Evolutionary conservation across 495 filamentous ascomycete genomes (phyloP).

Genomic region (Lasiosphaeriaceae sp.): DNA sequence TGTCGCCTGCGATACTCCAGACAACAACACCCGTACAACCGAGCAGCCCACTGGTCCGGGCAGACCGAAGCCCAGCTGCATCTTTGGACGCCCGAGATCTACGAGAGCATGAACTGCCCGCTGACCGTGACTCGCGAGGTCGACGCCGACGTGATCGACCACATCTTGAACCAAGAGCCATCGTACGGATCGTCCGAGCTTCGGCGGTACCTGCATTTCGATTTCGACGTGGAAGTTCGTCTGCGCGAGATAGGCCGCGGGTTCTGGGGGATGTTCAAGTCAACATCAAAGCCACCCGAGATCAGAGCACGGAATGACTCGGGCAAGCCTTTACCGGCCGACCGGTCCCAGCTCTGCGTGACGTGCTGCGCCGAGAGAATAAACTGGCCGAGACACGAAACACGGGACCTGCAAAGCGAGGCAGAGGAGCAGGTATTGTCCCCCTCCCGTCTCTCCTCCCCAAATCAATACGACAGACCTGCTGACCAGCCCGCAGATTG

Average conservation of each 20-base stretch:
- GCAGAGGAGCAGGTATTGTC: conserved; percentile 17
- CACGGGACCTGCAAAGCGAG: conserved; percentile 17
- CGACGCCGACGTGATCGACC: conserved; percentile 14
- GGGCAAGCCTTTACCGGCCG: conserved; percentile 14
- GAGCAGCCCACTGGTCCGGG: conserved; percentile 20
- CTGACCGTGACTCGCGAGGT: conserved; percentile 19
- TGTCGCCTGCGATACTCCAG: conserved; percentile 9
- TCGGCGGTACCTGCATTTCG: conserved; percentile 18
- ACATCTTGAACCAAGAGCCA: conserved; percentile 4
- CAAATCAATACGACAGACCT: too few species aligned
- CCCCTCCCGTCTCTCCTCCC: not conserved
- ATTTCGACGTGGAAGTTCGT: conserved; percentile 22
- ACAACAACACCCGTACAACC: conserved; percentile 10
- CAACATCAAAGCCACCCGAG: conserved; percentile 18
- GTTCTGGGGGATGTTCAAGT: conserved; percentile 19
- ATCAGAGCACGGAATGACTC: conserved; percentile 19
- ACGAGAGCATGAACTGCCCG: conserved; percentile 20
- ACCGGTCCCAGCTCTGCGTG: conserved; percentile 16
- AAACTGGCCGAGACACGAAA: conserved; percentile 21
- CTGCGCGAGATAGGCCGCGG: conserved; percentile 23
- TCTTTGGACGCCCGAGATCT: conserved; percentile 26
- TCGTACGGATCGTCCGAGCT: conserved; percentile 4
- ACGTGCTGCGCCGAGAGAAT: conserved; percentile 17
- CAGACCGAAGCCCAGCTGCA: conserved; percentile 24
- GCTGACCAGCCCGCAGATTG: conserved; percentile 3